Evolutionary conservation across 2,329 filamentous ascomycete species (phyloP).

Genomic region (Neofusicoccum umdonicola): DNA sequence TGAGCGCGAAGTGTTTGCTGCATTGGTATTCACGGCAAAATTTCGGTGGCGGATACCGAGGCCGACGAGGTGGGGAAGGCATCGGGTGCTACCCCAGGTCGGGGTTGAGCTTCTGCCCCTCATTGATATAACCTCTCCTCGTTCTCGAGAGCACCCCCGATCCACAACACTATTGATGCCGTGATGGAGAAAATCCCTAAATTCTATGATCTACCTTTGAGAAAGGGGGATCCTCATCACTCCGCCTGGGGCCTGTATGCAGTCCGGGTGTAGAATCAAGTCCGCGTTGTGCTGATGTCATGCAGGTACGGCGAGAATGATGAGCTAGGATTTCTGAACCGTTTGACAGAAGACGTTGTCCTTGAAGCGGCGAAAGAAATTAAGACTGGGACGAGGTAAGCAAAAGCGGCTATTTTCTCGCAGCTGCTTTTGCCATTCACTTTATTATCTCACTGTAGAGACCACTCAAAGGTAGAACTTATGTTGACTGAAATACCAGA

Average conservation of each 20-base stretch:
- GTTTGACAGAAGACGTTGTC: conserved; percentile 56
- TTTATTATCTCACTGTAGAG: too few species aligned
- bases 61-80: neutral
- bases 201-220: conserved; percentile 50
- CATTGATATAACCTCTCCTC: neutral
- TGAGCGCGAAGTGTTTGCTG: neutral
- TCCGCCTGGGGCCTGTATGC: conserved; percentile 38
- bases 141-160: neutral
- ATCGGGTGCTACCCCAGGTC: neutral
- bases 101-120: neutral
- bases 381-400: conserved; percentile 51
- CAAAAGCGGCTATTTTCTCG: conserved; percentile 15
- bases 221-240: conserved; percentile 46
- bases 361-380: conserved; percentile 53
- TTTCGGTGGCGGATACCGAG: neutral
- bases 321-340: conserved; percentile 60
- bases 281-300: neutral
- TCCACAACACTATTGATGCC: neutral
- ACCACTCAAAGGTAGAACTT: neutral
- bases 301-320: conserved; percentile 55
- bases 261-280: neutral
- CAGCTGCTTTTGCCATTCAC: neutral
- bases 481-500: neutral
- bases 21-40: neutral
- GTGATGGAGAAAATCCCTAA: conserved; percentile 38